Base-by-base conservation (phyloP, 192 early-diverging fungal genomes). In the Radiomyces spectabilis region DNA sequence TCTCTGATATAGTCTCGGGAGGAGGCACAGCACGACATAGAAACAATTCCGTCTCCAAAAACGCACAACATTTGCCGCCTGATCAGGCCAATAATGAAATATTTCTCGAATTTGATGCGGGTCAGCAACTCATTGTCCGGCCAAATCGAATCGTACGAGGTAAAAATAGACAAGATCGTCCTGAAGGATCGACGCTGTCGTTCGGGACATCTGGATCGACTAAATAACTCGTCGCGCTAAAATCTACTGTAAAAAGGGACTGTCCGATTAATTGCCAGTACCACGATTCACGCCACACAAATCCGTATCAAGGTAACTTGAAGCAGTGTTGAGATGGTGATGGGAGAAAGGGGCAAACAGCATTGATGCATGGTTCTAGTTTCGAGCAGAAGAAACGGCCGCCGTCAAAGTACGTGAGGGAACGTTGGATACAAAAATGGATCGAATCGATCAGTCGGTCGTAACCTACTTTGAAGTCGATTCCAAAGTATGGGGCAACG, bases 401-500 rank as follows among this genome's bases (percentile, higher is more conserved):
- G 52, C 55, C n/a, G 63, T 57, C 24, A 51, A 58, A 42, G 50
- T 44, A 15, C 33, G 43, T 15, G 63, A 65, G 22, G 42, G 45
- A 7, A 32, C 25, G 1, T 26, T 55, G 5, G 63, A 58, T 26
- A 21, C 15, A 1, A 49, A 51, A 24, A 30, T 45, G 9, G 54
- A 57, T 5, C 50, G 55, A 10, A 51, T 65, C 33, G 35, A 65
- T 41, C 55, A 65, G 39, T 24, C 58, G 12, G 48, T 43, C 9
- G 58, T 55, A 0, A 65, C 63, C 21, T 65, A 50, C 21, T 65
- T 65, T 56, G 63, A 65, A 25, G 34, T 44, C 4, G 55, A 65
- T 38, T 53, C 45, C 9, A 65, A 57, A 47, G 37, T 65, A n/a
- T 65, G 51, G 63, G 55, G 63, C 15, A 58, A 57, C 47, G 63